A percentile compares a stretch with the other conserved stretches of the same genome.
Evolutionary conservation across 2,329 filamentous ascomycete species (phyloP).

Genomic region (Penicillium sclerotigenum): DNA sequence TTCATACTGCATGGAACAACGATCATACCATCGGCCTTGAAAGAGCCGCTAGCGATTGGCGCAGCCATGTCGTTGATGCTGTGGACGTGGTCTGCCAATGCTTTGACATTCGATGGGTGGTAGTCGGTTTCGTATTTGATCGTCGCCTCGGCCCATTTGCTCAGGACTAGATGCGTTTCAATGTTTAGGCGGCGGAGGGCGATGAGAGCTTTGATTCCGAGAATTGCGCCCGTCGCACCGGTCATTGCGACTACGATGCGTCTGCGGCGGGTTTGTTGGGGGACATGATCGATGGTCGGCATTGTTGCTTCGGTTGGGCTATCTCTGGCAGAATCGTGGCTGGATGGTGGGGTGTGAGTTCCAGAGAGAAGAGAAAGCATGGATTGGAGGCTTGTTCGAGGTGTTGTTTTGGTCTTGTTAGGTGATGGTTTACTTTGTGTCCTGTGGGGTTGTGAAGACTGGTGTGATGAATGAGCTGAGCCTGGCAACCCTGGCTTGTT

Average conservation of each 20-base stretch:
- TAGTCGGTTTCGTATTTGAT: conserved; percentile 49
- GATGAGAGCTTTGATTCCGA: conserved; percentile 44
- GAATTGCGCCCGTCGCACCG: conserved; percentile 48
- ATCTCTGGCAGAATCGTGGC: not conserved
- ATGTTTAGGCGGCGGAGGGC: conserved; percentile 44
- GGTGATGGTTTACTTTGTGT: not conserved
- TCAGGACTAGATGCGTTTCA: conserved; percentile 50
- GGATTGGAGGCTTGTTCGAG: not conserved
- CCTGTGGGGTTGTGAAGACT: not conserved
- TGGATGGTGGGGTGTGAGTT: not conserved
- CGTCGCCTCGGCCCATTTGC: conserved; percentile 50
- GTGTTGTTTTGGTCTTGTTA: not conserved
- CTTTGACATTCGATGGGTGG: conserved; percentile 35
- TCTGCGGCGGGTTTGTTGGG: not conserved
- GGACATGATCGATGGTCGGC: not conserved
- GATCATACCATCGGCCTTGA: conserved; percentile 47
- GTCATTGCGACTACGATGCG: conserved; percentile 51
- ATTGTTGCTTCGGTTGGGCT: not conserved
- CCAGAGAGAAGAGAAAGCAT: not conserved
- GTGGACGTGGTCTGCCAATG: conserved; percentile 42
- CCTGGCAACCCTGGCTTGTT: not conserved
- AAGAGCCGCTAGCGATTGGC: conserved; percentile 47
- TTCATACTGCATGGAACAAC: conserved; percentile 51
- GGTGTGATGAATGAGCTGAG: not conserved
- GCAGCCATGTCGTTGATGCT: conserved; percentile 47